Base-by-base conservation (phyloP, 2,329 filamentous ascomycete species). In the Aspergillus hiratsukae region DNA sequence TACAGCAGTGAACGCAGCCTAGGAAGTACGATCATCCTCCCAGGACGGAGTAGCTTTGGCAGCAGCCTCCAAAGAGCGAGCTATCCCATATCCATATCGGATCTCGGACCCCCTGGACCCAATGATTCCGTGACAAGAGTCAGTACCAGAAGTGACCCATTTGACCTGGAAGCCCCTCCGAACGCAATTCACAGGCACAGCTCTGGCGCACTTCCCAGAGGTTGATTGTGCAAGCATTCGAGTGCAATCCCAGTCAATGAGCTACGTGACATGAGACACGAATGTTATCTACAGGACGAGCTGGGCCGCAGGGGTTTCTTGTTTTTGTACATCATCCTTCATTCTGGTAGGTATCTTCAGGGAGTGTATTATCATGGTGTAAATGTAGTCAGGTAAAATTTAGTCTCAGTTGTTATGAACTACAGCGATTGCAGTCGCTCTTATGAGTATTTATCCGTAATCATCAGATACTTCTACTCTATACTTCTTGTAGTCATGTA, bases 61-160 rank as follows among this genome's bases (percentile, higher is more conserved):
- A 68, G 65, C 28, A 64, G 64, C 35, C 37, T 63, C 3, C 59
- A 52, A 14, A 49, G 52, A 37, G 48, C 56, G 23, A 64, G 60
- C 52, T 61, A 62, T 40, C 58, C 43, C 40, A 45, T 61, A 7
- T 55, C 54, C 28, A 56, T 48, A 52, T 49, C 50, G n/a, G 50
- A 46, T 27, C 52, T 55, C n/a, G 17, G 54, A n/a, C 52, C 52
- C 6, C 51, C 25, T 10, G 35, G 25, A 50, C 49, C 58, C 11
- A 58, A 41, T 21, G 54, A 51, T 9, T 49, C 45, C 1, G 43
- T 54, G 9, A 53, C 49, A 50, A 53, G 60, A 11, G 55, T 61
- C 19, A 72, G 65, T 48, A 66, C 61, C 21, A 65, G 68, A 35
- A 72, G 70, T 54, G 66, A 75, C 40, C 68, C 72, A 0, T 75